These are phyloP conservation scores for Candida ortonii DNA, from an alignment of 805 yeast genomes.

Conservation along the genomic window DNA sequence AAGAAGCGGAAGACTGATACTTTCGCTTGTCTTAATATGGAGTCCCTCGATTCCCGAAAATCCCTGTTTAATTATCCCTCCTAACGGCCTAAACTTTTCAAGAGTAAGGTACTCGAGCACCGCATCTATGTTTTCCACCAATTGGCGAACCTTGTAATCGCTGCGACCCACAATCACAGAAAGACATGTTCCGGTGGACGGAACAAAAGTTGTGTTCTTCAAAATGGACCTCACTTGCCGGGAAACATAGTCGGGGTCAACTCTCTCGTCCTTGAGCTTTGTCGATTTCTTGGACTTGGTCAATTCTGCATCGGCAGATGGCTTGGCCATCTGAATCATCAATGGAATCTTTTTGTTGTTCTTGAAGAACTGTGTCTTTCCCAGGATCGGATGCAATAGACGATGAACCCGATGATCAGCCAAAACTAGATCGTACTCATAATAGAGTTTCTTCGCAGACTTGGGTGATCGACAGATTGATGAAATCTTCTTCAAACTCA, in stretches of 20 bases:
- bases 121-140: constrained; percentile 52
- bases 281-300: constrained; percentile 34
- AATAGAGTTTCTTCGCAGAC: constrained; percentile 45
- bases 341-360: constrained; percentile 66
- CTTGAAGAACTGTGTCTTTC: constrained; percentile 54
- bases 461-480: constrained; percentile 42
- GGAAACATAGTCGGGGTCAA: constrained; percentile 63
- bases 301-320: constrained; percentile 33
- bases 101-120: constrained; percentile 48
- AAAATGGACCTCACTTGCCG: constrained; percentile 64
- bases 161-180: constrained; percentile 59
- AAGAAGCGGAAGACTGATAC: constrained; percentile 62
- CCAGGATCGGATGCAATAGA: constrained; percentile 55
- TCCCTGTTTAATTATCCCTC: constrained; percentile 51
- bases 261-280: constrained; percentile 52
- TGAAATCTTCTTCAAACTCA: constrained; percentile 56
- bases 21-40: constrained; percentile 63
- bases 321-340: constrained; percentile 58
- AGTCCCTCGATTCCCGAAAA: constrained; percentile 46
- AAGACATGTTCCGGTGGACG: constrained; percentile 58
- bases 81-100: constrained; percentile 48
- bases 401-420: constrained; percentile 69
- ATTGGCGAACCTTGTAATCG: constrained; percentile 39
- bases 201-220: constrained; percentile 60
- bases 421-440: constrained; percentile 64